These are phyloP conservation scores for Taphrina sp. DNA, from an alignment of 1,139 yeast genomes.

Conservation along the genomic window DNA sequence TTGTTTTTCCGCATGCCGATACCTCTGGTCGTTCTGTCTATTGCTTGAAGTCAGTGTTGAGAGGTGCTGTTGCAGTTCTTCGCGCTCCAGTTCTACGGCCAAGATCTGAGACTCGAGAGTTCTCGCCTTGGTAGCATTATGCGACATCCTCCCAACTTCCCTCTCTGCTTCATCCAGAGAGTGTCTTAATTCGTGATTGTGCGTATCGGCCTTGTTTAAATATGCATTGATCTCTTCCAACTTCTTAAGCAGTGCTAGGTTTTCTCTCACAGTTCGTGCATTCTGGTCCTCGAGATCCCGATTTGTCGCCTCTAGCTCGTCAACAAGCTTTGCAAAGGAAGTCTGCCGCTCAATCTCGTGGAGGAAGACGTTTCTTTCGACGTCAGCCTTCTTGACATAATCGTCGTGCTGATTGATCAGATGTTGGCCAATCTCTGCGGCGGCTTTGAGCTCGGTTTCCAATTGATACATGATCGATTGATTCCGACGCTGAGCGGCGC, in stretches of 20 bases:
- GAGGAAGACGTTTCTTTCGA: constrained; percentile 6
- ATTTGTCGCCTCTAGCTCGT: constrained; percentile 11
- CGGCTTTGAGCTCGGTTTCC: constrained; percentile 18
- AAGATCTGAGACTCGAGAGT: constrained; percentile 13
- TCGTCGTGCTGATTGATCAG: constrained; percentile 9
- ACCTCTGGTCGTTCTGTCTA: constrained; percentile 5
- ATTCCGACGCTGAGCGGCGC: constrained; percentile 5
- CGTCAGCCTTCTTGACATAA: constrained; percentile 3
- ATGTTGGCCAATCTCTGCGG: constrained; percentile 24
- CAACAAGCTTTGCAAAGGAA: constrained; percentile 11
- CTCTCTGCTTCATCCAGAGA: constrained; percentile 10
- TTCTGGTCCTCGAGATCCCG: constrained; percentile 22
- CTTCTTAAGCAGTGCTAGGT: constrained; percentile 14
- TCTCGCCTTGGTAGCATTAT: constrained; percentile 3
- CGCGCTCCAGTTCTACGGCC: constrained; percentile 20
- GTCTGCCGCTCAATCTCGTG: constrained; percentile 17
- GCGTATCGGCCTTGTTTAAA: constrained; percentile 8
- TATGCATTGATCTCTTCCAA: constrained; percentile 20
- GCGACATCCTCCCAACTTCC: not conserved
- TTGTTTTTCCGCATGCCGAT: constrained; percentile 4
- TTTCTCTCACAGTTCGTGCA: constrained; percentile 7
- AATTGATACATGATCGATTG: constrained; percentile 17
- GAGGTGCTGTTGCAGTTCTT: constrained; percentile 12
- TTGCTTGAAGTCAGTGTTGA: constrained; percentile 1
- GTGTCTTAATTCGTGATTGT: constrained; percentile 11